phyloP scores from a whole-genome alignment of 495 filamentous ascomycete genomes.

The Corynascus novoguineensis region DNA sequence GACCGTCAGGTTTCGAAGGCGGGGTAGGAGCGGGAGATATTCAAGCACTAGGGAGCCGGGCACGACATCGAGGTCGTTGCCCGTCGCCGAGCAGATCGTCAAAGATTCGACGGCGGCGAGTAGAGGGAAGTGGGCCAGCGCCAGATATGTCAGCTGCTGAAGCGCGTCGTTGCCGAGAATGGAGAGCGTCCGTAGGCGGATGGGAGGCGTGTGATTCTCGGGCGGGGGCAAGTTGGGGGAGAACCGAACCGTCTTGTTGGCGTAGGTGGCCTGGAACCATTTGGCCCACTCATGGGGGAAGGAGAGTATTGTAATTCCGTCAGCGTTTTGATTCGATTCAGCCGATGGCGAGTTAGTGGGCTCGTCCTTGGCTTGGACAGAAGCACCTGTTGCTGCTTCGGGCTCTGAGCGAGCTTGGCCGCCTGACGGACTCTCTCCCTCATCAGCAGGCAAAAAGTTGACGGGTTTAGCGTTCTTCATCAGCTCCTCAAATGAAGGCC shows the following conservation, averaged over 20 bases:
- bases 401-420: too few relatives aligned
- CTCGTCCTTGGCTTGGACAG: neutral
- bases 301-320: neutral
- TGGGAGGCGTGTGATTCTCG: too few relatives aligned
- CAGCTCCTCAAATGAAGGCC: neutral
- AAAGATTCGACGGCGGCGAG: neutral
- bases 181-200: neutral
- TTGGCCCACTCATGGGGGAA: neutral
- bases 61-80: neutral
- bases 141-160: neutral
- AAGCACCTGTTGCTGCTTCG: neutral
- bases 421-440: too few relatives aligned
- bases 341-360: neutral
- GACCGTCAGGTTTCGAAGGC: neutral
- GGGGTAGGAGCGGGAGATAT: neutral
- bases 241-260: neutral
- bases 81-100: neutral
- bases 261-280: neutral
- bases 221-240: too few relatives aligned
- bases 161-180: slow-evolving; percentile 8
- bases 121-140: neutral
- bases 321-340: too few relatives aligned
- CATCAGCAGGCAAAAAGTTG: neutral
- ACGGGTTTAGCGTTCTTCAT: neutral
- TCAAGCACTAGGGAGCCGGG: neutral